These are phyloP conservation scores for Stygiomarasmius scandens DNA, from an alignment of 1,284 basidiomycete species.

Conservation along the genomic window DNA sequence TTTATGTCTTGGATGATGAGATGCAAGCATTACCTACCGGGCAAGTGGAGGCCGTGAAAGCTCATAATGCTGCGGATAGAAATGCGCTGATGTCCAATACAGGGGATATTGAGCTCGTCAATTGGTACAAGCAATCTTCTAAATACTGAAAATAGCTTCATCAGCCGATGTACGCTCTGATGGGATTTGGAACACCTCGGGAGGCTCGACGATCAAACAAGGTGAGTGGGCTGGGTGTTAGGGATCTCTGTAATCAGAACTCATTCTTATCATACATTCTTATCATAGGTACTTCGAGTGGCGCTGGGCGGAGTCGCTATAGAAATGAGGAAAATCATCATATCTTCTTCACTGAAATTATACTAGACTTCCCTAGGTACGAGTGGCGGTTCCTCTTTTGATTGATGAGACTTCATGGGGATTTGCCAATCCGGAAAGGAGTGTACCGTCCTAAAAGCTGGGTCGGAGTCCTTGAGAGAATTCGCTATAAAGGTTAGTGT, in stretches of 20 bases:
- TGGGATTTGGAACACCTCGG: constrained; percentile 58
- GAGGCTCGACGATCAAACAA: constrained; percentile 59
- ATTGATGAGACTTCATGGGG: constrained; percentile 58
- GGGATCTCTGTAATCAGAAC: neutral
- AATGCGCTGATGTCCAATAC: constrained; percentile 61
- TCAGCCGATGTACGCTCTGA: constrained; percentile 50
- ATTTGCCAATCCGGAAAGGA: too few species aligned
- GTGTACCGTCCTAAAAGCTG: too few species aligned
- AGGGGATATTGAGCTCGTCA: constrained; percentile 50
- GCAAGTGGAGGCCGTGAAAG: constrained; percentile 37
- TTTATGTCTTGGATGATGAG: constrained; percentile 57
- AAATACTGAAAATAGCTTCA: neutral
- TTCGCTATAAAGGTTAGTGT: too few species aligned
- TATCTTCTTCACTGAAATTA: constrained; percentile 11
- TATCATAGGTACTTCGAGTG: constrained; percentile 55
- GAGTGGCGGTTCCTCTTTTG: constrained; percentile 51
- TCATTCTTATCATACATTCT: too few species aligned
- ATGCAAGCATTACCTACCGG: constrained; percentile 55
- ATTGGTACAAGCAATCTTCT: constrained; percentile 13
- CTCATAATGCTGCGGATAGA: constrained; percentile 30
- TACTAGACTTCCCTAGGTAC: constrained; percentile 46
- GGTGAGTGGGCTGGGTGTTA: constrained; percentile 20
- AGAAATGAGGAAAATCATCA: constrained; percentile 41
- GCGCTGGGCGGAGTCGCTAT: constrained; percentile 65
- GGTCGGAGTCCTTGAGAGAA: too few species aligned